Percentiles rank a stretch among this genome's conserved stretches.
Evolutionary conservation across 345 rosid species (phyloP).

Genomic region (Gossypium turneri): DNA sequence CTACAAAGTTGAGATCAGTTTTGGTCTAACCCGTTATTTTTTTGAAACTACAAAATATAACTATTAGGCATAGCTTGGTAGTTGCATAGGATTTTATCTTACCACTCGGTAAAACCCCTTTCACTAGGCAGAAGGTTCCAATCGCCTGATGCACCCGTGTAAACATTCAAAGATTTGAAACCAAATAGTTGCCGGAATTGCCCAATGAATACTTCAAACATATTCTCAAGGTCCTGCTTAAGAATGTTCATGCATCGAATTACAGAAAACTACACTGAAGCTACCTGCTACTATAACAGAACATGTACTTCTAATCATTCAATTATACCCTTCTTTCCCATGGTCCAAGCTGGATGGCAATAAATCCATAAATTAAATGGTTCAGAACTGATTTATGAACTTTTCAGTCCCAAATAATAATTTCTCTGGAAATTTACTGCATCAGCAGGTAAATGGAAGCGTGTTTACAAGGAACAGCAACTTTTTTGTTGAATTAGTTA

Average conservation of each 20-base stretch:
- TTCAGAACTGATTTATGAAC: not conserved
- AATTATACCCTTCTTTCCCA: not conserved
- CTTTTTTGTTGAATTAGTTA: not conserved
- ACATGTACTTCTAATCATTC: constrained; percentile 9
- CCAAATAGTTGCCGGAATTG: constrained; percentile 90
- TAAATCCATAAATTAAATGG: not conserved
- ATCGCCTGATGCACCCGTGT: constrained; percentile 51
- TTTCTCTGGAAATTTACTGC: not conserved
- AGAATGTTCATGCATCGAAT: constrained; percentile 20
- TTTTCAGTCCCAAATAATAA: not conserved
- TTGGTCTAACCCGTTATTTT: not conserved
- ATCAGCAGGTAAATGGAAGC: not conserved
- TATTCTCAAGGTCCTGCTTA: constrained; percentile 68
- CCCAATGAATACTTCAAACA: constrained; percentile 87
- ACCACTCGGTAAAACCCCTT: constrained; percentile 92
- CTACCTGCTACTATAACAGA: constrained; percentile 5
- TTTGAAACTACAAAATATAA: not conserved
- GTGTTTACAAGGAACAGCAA: not conserved
- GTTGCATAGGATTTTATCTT: constrained; percentile 16
- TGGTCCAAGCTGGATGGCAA: not conserved
- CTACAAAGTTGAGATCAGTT: not conserved
- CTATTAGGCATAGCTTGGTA: not conserved
- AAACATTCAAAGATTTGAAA: constrained; percentile 53
- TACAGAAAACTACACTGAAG: constrained; percentile 24
- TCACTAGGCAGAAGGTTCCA: constrained; percentile 66